Conservation (phyloP, 2,329 filamentous ascomycete genomes). For the Talaromyces atroroseus region DNA sequence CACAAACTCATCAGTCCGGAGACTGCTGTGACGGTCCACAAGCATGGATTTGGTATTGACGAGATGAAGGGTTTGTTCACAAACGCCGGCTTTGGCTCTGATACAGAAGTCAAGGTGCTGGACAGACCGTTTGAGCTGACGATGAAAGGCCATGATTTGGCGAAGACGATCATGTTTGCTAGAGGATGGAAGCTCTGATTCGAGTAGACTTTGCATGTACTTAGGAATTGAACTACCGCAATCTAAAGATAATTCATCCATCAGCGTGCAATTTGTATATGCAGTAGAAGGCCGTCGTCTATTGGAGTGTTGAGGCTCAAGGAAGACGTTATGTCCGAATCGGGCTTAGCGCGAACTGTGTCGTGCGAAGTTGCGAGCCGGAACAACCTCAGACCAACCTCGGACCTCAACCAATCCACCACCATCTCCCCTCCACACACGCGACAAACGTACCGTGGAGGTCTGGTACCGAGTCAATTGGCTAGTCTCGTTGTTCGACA, state of each 20-base stretch:
- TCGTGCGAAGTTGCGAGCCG: conserved; percentile 9
- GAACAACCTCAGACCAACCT: conserved; percentile 11
- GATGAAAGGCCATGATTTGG: conserved; percentile 19
- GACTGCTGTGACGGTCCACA: conserved; percentile 52
- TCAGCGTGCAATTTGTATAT: too few species aligned
- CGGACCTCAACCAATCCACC: conserved; percentile 5
- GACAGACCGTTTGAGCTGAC: conserved; percentile 46
- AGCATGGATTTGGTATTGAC: conserved; percentile 60
- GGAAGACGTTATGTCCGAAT: conserved; percentile 1
- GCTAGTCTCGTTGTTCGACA: conserved; percentile 12
- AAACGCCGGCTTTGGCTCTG: conserved; percentile 53
- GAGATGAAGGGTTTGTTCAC: conserved; percentile 58
- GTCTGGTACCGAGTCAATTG: conserved; percentile 16
- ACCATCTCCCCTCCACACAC: conserved; percentile 9
- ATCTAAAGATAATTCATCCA: not conserved
- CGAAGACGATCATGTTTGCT: conserved; percentile 29
- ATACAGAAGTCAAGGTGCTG: conserved; percentile 55
- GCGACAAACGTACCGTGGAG: conserved; percentile 11
- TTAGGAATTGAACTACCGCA: not conserved
- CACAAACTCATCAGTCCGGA: conserved; percentile 24
- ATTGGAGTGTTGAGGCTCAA: not conserved
- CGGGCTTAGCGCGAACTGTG: conserved; percentile 6
- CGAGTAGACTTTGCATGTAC: not conserved
- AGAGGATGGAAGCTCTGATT: conserved; percentile 21
- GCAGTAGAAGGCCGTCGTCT: too few species aligned